Percentiles rank a stretch among this genome's conserved stretches.
Evolutionary conservation across 75 land plant species (phyloP).

Genomic region (Pseudotsuga menziesii): DNA sequence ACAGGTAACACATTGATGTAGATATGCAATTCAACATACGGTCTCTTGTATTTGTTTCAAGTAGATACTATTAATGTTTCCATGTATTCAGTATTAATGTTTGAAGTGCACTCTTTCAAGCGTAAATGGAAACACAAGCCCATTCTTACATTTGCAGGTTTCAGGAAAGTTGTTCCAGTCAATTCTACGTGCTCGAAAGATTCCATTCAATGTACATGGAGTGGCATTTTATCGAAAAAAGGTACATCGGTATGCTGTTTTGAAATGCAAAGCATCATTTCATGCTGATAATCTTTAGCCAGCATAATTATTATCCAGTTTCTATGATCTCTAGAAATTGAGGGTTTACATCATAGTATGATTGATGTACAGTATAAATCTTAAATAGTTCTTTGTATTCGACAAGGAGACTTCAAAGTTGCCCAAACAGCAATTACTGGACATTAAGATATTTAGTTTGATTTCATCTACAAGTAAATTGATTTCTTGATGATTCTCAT

Average conservation of each 20-base stretch:
- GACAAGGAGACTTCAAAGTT: too few relatives aligned
- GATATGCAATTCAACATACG: not conserved
- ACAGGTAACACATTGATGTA: conserved; percentile 48
- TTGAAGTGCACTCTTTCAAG: not conserved
- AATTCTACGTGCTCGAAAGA: conserved; percentile 72
- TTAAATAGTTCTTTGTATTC: too few relatives aligned
- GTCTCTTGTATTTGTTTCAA: not conserved
- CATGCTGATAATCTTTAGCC: too few relatives aligned
- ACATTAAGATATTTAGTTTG: too few relatives aligned
- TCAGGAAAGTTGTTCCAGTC: conserved; percentile 87
- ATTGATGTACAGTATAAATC: too few relatives aligned
- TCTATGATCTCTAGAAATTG: too few relatives aligned
- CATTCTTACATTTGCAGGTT: conserved; percentile 37
- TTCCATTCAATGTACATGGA: conserved; percentile 95
- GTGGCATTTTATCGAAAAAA: conserved; percentile 97
- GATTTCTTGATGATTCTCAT: too few relatives aligned
- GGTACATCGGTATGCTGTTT: conserved; percentile 27
- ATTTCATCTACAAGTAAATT: too few relatives aligned
- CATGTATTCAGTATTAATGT: too few relatives aligned
- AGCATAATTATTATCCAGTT: too few relatives aligned
- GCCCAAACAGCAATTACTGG: too few relatives aligned
- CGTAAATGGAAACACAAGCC: not conserved
- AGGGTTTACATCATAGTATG: too few relatives aligned
- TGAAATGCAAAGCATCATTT: not conserved
- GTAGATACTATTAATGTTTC: not conserved